Evolutionary conservation across 1,284 basidiomycete species (phyloP), one percentile per base, ranked within the genome.

Genomic region (Uromyces viciae-fabae): DNA sequence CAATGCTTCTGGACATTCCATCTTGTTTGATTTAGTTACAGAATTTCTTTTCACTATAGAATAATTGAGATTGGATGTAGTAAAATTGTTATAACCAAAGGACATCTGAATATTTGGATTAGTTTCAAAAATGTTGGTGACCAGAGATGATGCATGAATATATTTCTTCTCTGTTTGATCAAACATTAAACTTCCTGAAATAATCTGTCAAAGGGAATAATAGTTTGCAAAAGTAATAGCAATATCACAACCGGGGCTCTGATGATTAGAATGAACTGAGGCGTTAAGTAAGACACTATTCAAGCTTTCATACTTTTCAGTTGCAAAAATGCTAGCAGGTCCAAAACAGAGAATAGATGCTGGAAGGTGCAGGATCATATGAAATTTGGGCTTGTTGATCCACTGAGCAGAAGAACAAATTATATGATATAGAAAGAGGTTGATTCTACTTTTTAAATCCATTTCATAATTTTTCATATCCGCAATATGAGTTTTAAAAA

Each of bases 321-420:
- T 75, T 15, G 74, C 19, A 75, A 60, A 75, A 4, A 75, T 54
- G n/a, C 9, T 28, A 14, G 74, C 74, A 8, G 38, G 40, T 5
- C 74, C 74, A 49, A 75, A 75, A 3, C 40, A n/a, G 5, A 43
- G n/a, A 9, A 85, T 81, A 28, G 84, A 83, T 3, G 68, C 71
- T 9, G 77, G 68, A 22, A 85, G 79, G 25, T 85, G 84, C 0
- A 82, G 49, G 2, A 85, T 3, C 8, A 84, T 68, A 64, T 85
- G 84, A 52, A 85, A 87, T 77, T 88, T 88, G 0, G 86, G 85
- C 79, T 88, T 88, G 79, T 87, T 87, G 78, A 87, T 86, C 87
- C 86, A 87, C 0, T 81, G 83, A 7, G 73, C 68, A 0, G 84
- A 86, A 84, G 85, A 86, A 0, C 40, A 66, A 0, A 84, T 84